phyloP scores from a whole-genome alignment of 2,329 filamentous ascomycete genomes.

The Diaporthe helianthi region DNA sequence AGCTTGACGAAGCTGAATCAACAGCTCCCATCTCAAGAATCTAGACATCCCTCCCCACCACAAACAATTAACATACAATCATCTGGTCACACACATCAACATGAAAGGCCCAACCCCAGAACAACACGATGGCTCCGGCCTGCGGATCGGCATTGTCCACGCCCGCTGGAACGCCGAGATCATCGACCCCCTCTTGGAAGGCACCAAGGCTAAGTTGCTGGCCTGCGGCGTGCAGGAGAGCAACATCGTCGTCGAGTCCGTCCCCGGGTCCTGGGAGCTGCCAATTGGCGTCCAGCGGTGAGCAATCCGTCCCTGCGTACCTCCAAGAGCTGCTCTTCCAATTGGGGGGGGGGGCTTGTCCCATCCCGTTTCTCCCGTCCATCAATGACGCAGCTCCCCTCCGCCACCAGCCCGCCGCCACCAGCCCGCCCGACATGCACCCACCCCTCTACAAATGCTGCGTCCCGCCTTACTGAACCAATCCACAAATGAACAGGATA shows the following conservation, averaged over 20 bases:
- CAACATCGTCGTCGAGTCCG: slow-evolving; percentile 88
- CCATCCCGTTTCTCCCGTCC: not conserved
- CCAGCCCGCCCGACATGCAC: slow-evolving; percentile 1
- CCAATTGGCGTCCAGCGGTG: slow-evolving; percentile 89
- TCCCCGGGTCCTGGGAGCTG: slow-evolving; percentile 94
- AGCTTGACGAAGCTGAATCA: slow-evolving; percentile 7
- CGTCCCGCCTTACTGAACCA: slow-evolving; percentile 27
- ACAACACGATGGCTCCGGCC: slow-evolving; percentile 70
- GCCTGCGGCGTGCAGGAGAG: slow-evolving; percentile 82
- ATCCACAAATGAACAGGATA: slow-evolving; percentile 48
- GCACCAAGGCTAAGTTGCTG: slow-evolving; percentile 79
- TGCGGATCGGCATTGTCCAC: slow-evolving; percentile 94
- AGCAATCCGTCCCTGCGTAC: slow-evolving; percentile 37
- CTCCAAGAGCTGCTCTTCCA: not conserved
- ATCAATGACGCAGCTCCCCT: not conserved
- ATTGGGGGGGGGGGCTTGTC: no score
- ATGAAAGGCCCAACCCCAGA: slow-evolving; percentile 65
- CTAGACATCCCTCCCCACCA: not conserved
- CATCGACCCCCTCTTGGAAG: slow-evolving; percentile 83
- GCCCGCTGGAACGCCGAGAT: slow-evolving; percentile 93
- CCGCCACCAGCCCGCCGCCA: slow-evolving; percentile 4
- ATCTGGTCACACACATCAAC: slow-evolving; percentile 51
- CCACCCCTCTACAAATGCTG: slow-evolving; percentile 11
- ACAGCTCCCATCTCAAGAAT: not conserved
- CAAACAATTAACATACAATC: slow-evolving; percentile 43